Evolutionary conservation across 192 early-diverging fungal species (phyloP).

Genomic region (Linnemannia schmuckeri): DNA sequence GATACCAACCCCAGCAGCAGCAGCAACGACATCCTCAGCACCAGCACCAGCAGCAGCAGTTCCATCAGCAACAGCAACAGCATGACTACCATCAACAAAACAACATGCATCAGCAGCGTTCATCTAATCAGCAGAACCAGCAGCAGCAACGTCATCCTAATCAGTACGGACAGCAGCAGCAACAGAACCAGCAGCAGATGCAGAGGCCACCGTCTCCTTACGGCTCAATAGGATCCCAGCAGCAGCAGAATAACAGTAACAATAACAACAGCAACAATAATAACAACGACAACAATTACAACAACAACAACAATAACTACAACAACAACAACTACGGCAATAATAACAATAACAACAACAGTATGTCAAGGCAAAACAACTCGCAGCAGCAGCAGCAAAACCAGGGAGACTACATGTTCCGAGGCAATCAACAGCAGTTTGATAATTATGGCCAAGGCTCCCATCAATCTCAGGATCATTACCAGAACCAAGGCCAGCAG

Average conservation of each 20-base stretch:
- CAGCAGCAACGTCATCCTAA: conserved; percentile 11
- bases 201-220: background rate
- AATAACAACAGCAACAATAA: background rate
- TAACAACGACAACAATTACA: background rate
- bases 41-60: conserved; percentile 9
- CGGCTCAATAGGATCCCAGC: background rate
- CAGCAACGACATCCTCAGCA: conserved; percentile 5
- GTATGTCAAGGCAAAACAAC: conserved; percentile 3
- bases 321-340: background rate
- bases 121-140: background rate
- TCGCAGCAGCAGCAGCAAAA: background rate
- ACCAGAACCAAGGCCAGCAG: background rate
- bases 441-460: conserved; percentile 3
- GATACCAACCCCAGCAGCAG: conserved; percentile 11
- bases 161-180: conserved; percentile 14
- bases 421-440: background rate
- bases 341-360: background rate
- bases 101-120: background rate
- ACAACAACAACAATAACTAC: background rate
- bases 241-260: background rate
- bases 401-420: conserved; percentile 6
- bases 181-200: conserved; percentile 7
- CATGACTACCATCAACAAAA: conserved; percentile 9
- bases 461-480: background rate
- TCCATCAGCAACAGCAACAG: conserved; percentile 5